phyloP scores from a whole-genome alignment of 768 basidiomycete species.

The Collybia nuda region DNA sequence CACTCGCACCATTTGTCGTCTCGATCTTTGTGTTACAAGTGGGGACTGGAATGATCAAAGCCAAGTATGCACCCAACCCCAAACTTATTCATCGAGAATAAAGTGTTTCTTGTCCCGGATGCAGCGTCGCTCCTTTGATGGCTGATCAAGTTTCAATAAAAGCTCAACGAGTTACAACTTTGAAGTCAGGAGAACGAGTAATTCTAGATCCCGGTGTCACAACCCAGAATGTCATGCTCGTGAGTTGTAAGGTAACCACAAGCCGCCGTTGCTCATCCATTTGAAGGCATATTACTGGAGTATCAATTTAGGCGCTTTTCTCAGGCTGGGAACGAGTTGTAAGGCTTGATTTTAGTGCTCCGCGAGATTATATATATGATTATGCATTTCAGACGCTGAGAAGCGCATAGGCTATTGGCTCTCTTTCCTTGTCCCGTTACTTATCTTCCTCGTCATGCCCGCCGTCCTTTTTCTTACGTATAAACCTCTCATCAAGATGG shows the following conservation, averaged over 20 bases:
- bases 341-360: neutral
- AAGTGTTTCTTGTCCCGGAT: neutral
- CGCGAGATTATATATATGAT: neutral
- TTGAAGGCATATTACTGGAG: slow-evolving; percentile 14
- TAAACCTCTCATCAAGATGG: slow-evolving; percentile 24
- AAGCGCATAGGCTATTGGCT: slow-evolving; percentile 24
- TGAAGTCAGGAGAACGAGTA: slow-evolving; percentile 13
- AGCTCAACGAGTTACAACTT: slow-evolving; percentile 6
- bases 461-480: slow-evolving; percentile 25
- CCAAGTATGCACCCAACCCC: slow-evolving; percentile 5
- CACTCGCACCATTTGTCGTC: slow-evolving; percentile 10
- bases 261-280: neutral
- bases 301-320: slow-evolving; percentile 15
- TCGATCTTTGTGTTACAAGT: slow-evolving; percentile 9
- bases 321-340: slow-evolving; percentile 14
- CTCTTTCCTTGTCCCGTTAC: slow-evolving; percentile 20
- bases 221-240: slow-evolving; percentile 15
- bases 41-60: slow-evolving; percentile 14
- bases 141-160: slow-evolving; percentile 13
- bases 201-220: slow-evolving; percentile 17
- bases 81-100: neutral
- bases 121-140: slow-evolving; percentile 16
- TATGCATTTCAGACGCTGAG: slow-evolving; percentile 8
- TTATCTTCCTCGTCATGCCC: slow-evolving; percentile 30
- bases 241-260: neutral